phyloP scores from a whole-genome alignment of 2,329 filamentous ascomycete genomes.

The Pseudonectria foliicola region DNA sequence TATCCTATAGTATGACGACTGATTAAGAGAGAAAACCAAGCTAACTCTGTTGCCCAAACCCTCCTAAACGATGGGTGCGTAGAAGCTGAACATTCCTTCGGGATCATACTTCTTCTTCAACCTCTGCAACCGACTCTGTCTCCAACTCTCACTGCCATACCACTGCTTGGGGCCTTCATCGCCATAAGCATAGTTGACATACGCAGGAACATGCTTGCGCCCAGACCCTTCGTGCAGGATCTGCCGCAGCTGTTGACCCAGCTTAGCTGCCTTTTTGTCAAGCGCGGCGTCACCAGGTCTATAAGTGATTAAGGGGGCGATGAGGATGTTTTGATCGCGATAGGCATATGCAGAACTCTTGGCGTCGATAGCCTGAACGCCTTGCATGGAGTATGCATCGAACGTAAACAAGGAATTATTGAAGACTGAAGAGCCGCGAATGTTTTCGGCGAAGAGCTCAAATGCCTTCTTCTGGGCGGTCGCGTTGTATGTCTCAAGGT shows the following conservation, averaged over 20 bases:
- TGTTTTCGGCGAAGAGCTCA: conserved; percentile 25
- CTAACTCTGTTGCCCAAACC: no score
- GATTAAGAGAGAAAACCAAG: no score
- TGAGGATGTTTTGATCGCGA: conserved; percentile 36
- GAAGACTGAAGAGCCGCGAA: conserved; percentile 21
- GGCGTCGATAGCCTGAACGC: conserved; percentile 31
- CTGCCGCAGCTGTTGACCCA: conserved; percentile 32
- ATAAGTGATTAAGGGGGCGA: conserved; percentile 32
- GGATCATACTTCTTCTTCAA: conserved; percentile 44
- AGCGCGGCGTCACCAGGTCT: conserved; percentile 22
- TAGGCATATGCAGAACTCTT: conserved; percentile 38
- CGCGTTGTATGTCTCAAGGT: conserved; percentile 32
- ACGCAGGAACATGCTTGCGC: conserved; percentile 27
- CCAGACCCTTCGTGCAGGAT: conserved; percentile 30
- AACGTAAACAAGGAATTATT: conserved; percentile 40
- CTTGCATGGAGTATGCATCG: conserved; percentile 42
- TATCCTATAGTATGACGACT: no score
- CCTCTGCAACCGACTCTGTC: conserved; percentile 33
- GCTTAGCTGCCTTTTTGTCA: conserved; percentile 25
- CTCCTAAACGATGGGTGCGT: conserved; percentile 25
- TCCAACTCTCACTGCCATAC: conserved; percentile 43
- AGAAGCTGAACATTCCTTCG: conserved; percentile 34
- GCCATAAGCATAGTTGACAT: conserved; percentile 45
- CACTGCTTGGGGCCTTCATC: conserved; percentile 30
- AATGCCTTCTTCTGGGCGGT: conserved; percentile 23